A percentile compares a stretch with the other conserved stretches of the same genome.
Conservation (phyloP, 2,329 filamentous ascomycete genomes). For the Plenodomus biglobosus region DNA sequence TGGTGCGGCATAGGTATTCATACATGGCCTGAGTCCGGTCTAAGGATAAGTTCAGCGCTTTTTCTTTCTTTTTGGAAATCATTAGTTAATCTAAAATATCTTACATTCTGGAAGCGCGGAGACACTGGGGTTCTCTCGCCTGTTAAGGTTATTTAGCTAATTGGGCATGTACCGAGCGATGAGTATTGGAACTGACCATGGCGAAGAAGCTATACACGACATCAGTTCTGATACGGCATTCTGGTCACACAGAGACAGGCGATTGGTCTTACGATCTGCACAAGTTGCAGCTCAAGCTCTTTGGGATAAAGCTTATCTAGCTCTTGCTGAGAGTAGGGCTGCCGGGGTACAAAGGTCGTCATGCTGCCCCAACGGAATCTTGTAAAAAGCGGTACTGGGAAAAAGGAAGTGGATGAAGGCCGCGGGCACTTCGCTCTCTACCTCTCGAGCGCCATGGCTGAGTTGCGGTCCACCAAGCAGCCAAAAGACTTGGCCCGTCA, state of each 20-base stretch:
- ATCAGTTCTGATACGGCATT: constrained; percentile 4
- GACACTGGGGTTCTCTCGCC: constrained; percentile 80
- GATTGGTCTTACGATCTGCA: constrained; percentile 68
- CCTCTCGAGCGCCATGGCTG: not conserved
- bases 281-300: constrained; percentile 77
- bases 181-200: constrained; percentile 34
- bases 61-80: not conserved
- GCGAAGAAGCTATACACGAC: constrained; percentile 36
- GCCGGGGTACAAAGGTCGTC: constrained; percentile 74
- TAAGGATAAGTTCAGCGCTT: constrained; percentile 9
- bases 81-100: too few species aligned
- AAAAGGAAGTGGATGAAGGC: not conserved
- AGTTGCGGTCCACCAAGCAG: not conserved
- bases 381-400: not conserved
- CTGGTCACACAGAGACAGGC: not conserved
- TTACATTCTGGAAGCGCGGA: constrained; percentile 81
- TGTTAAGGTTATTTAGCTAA: constrained; percentile 24
- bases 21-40: constrained; percentile 41
- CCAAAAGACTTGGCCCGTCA: constrained; percentile 10
- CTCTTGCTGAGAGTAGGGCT: constrained; percentile 79
- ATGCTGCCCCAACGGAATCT: constrained; percentile 52
- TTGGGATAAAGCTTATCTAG: constrained; percentile 78
- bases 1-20: constrained; percentile 1
- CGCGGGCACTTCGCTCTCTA: not conserved
- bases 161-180: constrained; percentile 2